Evolutionary conservation across 768 basidiomycete species (phyloP).

Genomic region (Boletus edulis): DNA sequence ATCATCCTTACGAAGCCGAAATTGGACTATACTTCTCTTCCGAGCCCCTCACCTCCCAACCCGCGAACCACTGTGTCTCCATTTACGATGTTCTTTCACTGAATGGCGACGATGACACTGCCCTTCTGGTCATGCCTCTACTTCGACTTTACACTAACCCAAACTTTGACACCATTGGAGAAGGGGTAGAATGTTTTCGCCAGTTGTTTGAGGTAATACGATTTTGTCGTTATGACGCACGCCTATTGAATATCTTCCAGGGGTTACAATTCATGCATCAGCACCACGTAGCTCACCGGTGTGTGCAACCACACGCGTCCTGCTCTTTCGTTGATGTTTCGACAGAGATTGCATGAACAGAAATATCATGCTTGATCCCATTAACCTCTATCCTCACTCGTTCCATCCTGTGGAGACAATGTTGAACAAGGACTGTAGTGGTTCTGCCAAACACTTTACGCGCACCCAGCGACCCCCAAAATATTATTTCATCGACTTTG

Average conservation of each 20-base stretch:
- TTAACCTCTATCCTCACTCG: conserved; percentile 18
- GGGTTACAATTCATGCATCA: conserved; percentile 37
- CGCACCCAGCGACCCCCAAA: no score
- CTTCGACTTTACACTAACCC: conserved; percentile 19
- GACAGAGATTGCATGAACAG: neutral
- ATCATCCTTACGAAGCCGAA: conserved; percentile 21
- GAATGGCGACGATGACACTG: conserved; percentile 5
- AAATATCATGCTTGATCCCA: conserved; percentile 36
- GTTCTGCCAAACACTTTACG: neutral
- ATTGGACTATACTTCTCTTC: conserved; percentile 24
- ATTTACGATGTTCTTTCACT: conserved; percentile 14
- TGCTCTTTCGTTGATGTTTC: no score
- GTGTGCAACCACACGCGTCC: conserved; percentile 18
- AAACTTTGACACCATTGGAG: conserved; percentile 14
- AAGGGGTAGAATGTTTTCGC: conserved; percentile 24
- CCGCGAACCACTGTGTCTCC: conserved; percentile 25
- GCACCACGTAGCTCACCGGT: conserved; percentile 36
- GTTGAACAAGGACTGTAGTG: neutral
- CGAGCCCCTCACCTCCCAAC: neutral
- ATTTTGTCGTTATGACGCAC: neutral
- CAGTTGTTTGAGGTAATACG: conserved; percentile 30
- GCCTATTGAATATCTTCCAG: neutral
- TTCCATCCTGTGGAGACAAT: conserved; percentile 24
- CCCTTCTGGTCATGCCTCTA: conserved; percentile 32
- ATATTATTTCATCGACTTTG: no score